Conservation (phyloP, 129 eudicot genomes). For the Helianthus annuus region HanXRQr2.0-SUNRISE NC_035435.2:8419772-8420271, state of each 20-base stretch:
- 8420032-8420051: conserved; percentile 50
- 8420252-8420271: no score
- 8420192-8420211: neutral
- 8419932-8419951: conserved; percentile 35
- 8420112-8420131: neutral
- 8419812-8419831: conserved; percentile 29
- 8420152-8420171: neutral
- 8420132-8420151: neutral
- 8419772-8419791: conserved; percentile 72
- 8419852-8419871: neutral
- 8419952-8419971: conserved; percentile 39
- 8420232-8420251: no score
- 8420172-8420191: neutral
- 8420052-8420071: conserved; percentile 71
- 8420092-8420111: conserved; percentile 35
- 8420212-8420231: no score
- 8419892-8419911: conserved; percentile 58
- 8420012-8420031: conserved; percentile 52
- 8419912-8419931: conserved; percentile 58
- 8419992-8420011: conserved; percentile 50
- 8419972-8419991: conserved; percentile 36
- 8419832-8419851: neutral
- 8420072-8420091: conserved; percentile 65
- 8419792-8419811: conserved; percentile 66
- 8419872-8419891: conserved; percentile 60